A percentile compares a stretch with the other conserved stretches of the same genome.
Evolutionary conservation across 441 rosid genomes (phyloP).

Genomic region (Syzygium syzygioides): DNA sequence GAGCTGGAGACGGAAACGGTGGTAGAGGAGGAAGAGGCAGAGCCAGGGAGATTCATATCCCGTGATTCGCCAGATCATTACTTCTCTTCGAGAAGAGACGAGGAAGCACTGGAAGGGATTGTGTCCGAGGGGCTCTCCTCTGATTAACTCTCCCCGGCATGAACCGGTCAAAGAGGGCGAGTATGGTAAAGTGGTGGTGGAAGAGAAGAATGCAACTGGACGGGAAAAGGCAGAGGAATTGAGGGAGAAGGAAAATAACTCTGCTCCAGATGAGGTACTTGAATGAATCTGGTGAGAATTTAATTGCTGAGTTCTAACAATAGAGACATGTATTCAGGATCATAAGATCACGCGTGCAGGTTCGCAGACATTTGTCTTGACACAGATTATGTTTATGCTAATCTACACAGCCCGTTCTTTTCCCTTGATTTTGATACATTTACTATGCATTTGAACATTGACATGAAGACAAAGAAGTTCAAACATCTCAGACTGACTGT

Average conservation of each 20-base stretch:
- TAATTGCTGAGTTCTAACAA: background rate
- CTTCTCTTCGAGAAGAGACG: slow-evolving; percentile 31
- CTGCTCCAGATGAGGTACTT: background rate
- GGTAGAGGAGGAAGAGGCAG: background rate
- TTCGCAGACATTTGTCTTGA: background rate
- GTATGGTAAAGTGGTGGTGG: background rate
- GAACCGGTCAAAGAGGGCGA: slow-evolving; percentile 13
- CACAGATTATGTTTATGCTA: background rate
- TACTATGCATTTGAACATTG: background rate
- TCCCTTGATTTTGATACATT: background rate
- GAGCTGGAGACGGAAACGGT: background rate
- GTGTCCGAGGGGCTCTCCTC: slow-evolving; percentile 18
- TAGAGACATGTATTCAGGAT: background rate
- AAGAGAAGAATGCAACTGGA: background rate
- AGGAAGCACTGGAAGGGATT: slow-evolving; percentile 18
- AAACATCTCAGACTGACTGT: background rate
- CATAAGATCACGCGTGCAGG: background rate
- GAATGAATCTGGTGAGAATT: background rate
- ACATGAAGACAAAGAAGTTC: background rate
- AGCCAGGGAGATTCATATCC: slow-evolving; percentile 9
- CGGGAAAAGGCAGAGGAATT: background rate
- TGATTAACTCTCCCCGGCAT: slow-evolving; percentile 18
- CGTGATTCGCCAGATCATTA: slow-evolving; percentile 10
- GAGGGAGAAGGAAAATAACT: background rate
- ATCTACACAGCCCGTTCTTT: background rate